Evolutionary conservation across 2,329 filamentous ascomycete genomes (phyloP), one percentile per base, ranked within the genome.

Genomic region (Colletotrichum godetiae): DNA sequence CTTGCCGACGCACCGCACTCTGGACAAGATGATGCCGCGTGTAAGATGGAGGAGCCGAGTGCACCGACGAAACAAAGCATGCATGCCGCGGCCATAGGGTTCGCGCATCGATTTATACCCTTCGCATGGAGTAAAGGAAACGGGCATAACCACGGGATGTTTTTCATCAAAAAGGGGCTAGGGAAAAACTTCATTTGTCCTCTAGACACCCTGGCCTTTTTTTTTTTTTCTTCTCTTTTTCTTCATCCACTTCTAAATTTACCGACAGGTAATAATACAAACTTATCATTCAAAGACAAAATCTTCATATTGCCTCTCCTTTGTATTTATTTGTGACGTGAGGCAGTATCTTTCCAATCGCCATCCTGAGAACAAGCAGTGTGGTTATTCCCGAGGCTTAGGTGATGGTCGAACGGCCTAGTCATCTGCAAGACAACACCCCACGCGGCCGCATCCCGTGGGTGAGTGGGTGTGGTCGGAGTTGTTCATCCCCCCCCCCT

Each of bases 51-150:
- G 22, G 31, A 35, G 42, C 42, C 19, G 42, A 19, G 53, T 61
- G 61, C n/a, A 63, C 42, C 56, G 56, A 61, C 19, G n/a, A 62
- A 56, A 56, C 49, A 59, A 65, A 64, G 53, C 57, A 60, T 60
- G 61, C 67, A 71, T 71, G 33, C 60, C 61, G 61, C 60, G 19
- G 35, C 60, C 56, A 6, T 13, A 58, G 10, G 61, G 49, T 60
- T 49, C 35, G 59, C 55, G 71, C 60, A 66, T 71, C 70, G 46
- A 37, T 70, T 65, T 73, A 73, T 72, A 72, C 70, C 71, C 71
- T 66, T 70, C 42, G 71, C 71, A 73, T 66, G 67, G 71, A 70
- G 71, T 73, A 73, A 70, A 35, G 60, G 67, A 66, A 73, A 70
- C 56, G 60, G 61, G 71, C 67, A 73, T 70, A 66, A 66, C 70